These are phyloP conservation scores for Ganoderma boninense DNA, from an alignment of 1,284 basidiomycete genomes.

Conservation along the genomic window DNA sequence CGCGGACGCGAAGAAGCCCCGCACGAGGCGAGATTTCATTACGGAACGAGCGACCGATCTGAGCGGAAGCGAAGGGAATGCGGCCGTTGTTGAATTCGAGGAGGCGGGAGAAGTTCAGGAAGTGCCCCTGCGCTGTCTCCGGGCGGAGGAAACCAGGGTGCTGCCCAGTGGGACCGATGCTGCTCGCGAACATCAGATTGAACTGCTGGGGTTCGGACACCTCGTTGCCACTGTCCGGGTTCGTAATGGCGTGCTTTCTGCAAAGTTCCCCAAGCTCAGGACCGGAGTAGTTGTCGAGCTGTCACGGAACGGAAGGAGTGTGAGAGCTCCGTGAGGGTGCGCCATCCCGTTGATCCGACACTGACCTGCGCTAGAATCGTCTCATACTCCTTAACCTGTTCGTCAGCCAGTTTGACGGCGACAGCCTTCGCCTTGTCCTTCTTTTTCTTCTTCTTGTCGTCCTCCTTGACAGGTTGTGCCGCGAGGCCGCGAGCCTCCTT, in stretches of 20 bases:
- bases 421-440: conserved; percentile 85
- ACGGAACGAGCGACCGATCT: conserved; percentile 96
- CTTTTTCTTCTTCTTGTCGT: conserved; percentile 80
- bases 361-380: conserved; percentile 85
- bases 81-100: conserved; percentile 99
- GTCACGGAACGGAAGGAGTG: conserved; percentile 19
- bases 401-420: conserved; percentile 83
- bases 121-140: conserved; percentile 99
- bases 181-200: conserved; percentile 98
- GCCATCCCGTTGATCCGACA: conserved; percentile 22
- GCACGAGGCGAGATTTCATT: conserved; percentile 99
- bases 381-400: conserved; percentile 83
- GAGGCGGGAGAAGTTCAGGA: conserved; percentile 97
- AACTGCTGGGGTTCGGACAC: conserved; percentile 95
- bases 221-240: conserved; percentile 94
- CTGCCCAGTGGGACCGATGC: conserved; percentile 97
- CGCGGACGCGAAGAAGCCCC: conserved; percentile 95
- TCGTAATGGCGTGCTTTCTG: conserved; percentile 83
- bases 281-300: conserved; percentile 97
- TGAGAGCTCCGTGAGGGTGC: conserved; percentile 19
- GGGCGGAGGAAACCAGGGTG: conserved; percentile 97
- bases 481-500: conserved; percentile 87
- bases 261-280: conserved; percentile 91
- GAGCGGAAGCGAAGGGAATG: conserved; percentile 96
- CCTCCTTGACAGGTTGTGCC: conserved; percentile 56